Conservation (phyloP, 2,329 filamentous ascomycete species). For the Colletotrichum costaricense region DNA sequence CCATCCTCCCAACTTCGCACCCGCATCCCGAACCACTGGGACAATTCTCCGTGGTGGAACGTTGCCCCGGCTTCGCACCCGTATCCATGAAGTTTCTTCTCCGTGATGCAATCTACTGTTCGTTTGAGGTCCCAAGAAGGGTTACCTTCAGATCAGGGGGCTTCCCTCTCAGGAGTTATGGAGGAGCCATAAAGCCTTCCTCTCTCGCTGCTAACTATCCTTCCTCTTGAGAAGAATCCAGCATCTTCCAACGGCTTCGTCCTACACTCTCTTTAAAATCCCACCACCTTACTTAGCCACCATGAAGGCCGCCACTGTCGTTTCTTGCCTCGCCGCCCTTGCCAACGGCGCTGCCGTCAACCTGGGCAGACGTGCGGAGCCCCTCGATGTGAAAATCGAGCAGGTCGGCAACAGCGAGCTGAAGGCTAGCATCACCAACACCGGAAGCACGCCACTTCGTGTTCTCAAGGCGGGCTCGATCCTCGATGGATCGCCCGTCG, state of each 20-base stretch:
- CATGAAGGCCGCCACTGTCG: constrained; percentile 51
- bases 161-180: background rate
- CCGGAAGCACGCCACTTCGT: constrained; percentile 55
- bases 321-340: constrained; percentile 46
- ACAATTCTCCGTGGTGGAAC: constrained; percentile 11
- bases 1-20: background rate
- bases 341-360: constrained; percentile 47
- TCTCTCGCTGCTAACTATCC: background rate
- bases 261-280: background rate
- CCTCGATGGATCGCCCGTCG: constrained; percentile 57
- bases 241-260: background rate
- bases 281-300: background rate
- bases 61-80: too few relatives aligned
- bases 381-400: constrained; percentile 54
- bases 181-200: background rate
- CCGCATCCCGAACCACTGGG: constrained; percentile 6
- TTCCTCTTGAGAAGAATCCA: background rate
- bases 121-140: background rate
- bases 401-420: constrained; percentile 57
- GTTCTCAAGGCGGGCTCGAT: constrained; percentile 61
- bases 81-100: background rate
- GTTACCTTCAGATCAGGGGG: background rate
- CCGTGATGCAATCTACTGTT: background rate
- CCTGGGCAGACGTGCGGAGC: constrained; percentile 46
- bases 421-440: constrained; percentile 62